Base-by-base conservation (phyloP, 1,139 yeast genomes). In the Yamadazyma buinensis region DNA sequence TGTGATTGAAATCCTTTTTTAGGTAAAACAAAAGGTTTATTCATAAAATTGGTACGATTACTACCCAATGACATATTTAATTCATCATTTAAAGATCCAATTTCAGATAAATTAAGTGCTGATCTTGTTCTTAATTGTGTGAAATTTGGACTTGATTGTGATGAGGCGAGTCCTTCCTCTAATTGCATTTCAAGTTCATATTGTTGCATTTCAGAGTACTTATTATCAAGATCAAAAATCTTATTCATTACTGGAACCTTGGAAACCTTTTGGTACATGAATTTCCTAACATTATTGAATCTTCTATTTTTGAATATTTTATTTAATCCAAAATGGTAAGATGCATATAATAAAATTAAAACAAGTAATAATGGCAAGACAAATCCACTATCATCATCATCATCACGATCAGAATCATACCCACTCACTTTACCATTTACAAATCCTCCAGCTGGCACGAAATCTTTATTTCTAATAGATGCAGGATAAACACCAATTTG, bases 401-500 rank as follows among this genome's bases (percentile, higher is more conserved):
- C 59, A 27, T 52, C 52, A 28, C 52, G 59, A 12, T 48, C 39
- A 20, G 47, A 51, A 15, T 42, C 40, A 8, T 40, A 49, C 7
- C 40, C 50, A 2, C 27, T 25, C 9, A 35, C 26, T 18, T 36
- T 41, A 7, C 35, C 18, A 12, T 26, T 27, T 12, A 32, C 20
- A 8, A 34, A 19, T 3, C 52, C 54, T 3, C 61, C 64, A 6
- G 65, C 70, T 2, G 75, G 56, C 3, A 71, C 62, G 45, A 72
- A 69, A 14, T 47, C 29, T 24, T 60, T 60, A 3, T 66, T 70
- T 2, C 75, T 67, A 9, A 71, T 61, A 8, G 63, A 61, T 49
- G 80, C 75, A 2, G 84, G 83, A 29, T 55, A 56, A 24, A 77
- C 67, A 0, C 84, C 84, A n/a, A 73, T 63, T 3, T 61, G 57